A percentile compares a stretch with the other conserved stretches of the same genome.
Conservation (phyloP, 129 eudicot genomes). For the Saussurea involucrata region DNA sequence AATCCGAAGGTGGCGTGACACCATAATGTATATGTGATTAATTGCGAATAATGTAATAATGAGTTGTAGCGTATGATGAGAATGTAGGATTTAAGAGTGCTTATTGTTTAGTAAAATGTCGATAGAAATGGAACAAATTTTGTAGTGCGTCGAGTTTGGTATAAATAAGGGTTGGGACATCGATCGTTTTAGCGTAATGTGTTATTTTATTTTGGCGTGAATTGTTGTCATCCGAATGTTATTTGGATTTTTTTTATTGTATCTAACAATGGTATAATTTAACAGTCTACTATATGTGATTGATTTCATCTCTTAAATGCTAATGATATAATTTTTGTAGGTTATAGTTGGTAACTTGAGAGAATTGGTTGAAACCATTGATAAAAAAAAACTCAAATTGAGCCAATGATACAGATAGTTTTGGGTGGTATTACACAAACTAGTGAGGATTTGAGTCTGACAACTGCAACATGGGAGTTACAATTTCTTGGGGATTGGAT, state of each 20-base stretch:
- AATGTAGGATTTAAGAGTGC: slow-evolving; percentile 4
- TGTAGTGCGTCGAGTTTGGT: background rate
- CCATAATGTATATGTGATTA: slow-evolving; percentile 31
- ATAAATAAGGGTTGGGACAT: background rate
- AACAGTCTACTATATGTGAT: background rate
- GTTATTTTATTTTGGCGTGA: background rate
- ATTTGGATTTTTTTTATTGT: background rate
- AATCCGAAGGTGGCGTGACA: slow-evolving; percentile 18
- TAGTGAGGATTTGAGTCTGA: no score
- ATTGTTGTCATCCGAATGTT: background rate
- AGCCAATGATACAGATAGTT: no score
- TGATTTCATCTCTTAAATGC: background rate
- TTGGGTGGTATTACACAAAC: no score
- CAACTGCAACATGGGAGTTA: no score
- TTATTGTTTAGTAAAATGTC: slow-evolving; percentile 7
- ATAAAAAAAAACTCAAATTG: no score
- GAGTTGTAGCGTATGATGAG: slow-evolving; percentile 23
- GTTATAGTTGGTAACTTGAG: no score
- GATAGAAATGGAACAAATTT: slow-evolving; percentile 16
- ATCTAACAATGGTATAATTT: background rate
- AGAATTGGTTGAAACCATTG: no score
- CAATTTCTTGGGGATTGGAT: no score
- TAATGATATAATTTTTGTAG: background rate
- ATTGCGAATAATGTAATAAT: slow-evolving; percentile 15
- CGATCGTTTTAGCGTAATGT: background rate